Evolutionary conservation across 2,329 filamentous ascomycete genomes (phyloP).

Genomic region (Diaporthe sp.): DNA sequence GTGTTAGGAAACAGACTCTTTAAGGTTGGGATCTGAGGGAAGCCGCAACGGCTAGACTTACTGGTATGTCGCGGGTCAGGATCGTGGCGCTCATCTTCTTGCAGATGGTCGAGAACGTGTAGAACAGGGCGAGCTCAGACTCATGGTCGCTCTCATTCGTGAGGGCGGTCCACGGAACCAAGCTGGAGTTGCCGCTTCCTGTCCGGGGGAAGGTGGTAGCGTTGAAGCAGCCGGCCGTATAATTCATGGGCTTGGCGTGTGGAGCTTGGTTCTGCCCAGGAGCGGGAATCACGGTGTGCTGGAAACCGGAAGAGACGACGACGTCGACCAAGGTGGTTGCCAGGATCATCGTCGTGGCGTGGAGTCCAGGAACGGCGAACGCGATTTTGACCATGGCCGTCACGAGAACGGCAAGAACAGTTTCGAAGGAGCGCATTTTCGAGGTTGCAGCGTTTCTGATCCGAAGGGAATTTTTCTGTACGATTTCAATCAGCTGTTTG

Average conservation of each 20-base stretch:
- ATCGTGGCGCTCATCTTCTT: background rate
- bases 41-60: background rate
- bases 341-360: background rate
- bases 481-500: background rate
- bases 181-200: background rate
- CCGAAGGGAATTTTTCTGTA: no score
- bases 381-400: background rate
- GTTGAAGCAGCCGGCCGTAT: background rate
- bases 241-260: no score
- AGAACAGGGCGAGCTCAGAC: background rate
- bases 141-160: background rate
- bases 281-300: background rate
- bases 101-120: background rate
- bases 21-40: accelerated
- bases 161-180: background rate
- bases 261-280: no score
- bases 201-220: background rate
- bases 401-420: background rate
- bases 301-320: background rate
- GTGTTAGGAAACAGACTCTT: background rate
- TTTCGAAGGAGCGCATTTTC: background rate
- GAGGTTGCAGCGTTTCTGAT: background rate
- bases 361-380: no score
- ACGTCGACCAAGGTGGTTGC: background rate
- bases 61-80: background rate